A percentile compares a stretch with the other conserved stretches of the same genome.
Evolutionary conservation across 371 early-diverging fungal genomes (phyloP).

Genomic region (Mucor irregularis): DNA sequence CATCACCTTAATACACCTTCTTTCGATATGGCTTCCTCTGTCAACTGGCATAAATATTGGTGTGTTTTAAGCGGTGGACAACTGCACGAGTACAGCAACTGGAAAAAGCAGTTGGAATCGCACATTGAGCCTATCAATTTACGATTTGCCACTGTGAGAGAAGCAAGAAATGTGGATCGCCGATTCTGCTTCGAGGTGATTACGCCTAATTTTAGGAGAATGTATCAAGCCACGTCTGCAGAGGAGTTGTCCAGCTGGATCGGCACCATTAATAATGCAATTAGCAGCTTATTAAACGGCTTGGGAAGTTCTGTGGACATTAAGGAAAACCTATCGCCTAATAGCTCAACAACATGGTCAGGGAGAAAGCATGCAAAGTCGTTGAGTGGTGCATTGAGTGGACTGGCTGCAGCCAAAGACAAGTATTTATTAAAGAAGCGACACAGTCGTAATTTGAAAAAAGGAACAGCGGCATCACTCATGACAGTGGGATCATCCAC

Average conservation of each 20-base stretch:
- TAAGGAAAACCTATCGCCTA: not conserved
- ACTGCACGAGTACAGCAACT: conserved; percentile 73
- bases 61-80: conserved; percentile 73
- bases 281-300: conserved; percentile 66
- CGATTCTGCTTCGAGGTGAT: conserved; percentile 80
- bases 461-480: not conserved
- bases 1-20: not conserved
- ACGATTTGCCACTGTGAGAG: conserved; percentile 75
- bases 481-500: not conserved
- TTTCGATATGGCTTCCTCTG: conserved; percentile 16
- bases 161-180: conserved; percentile 71
- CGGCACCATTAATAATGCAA: conserved; percentile 67
- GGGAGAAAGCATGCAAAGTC: conserved; percentile 9
- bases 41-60: conserved; percentile 51
- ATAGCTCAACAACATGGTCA: not conserved
- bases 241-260: conserved; percentile 76
- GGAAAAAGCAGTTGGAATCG: conserved; percentile 66
- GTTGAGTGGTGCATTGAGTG: conserved; percentile 17
- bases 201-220: conserved; percentile 60
- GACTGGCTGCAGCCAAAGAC: conserved; percentile 17
- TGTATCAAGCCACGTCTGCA: conserved; percentile 74
- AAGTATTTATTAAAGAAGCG: conserved; percentile 15
- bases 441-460: not conserved
- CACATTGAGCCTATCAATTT: conserved; percentile 70
- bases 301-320: conserved; percentile 44